Evolutionary conservation across 768 basidiomycete species (phyloP).

Genomic region (Tricholoma flavovirens): DNA sequence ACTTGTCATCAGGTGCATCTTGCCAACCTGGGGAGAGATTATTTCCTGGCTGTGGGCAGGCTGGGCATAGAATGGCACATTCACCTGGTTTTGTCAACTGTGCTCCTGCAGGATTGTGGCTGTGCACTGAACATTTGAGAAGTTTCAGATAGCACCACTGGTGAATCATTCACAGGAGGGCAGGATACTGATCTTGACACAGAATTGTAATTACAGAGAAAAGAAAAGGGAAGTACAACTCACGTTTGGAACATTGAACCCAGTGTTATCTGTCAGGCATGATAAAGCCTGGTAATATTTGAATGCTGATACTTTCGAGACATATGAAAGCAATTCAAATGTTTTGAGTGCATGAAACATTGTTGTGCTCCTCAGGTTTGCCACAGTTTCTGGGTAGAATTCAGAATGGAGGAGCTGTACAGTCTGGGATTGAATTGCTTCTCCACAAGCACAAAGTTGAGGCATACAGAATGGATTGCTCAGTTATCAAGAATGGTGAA

Average conservation of each 20-base stretch:
- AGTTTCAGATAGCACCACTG: slow-evolving; percentile 15
- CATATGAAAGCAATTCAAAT: slow-evolving; percentile 18
- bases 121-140: slow-evolving; percentile 15
- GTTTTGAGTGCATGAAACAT: slow-evolving; percentile 12
- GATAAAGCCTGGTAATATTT: slow-evolving; percentile 13
- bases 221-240: too few relatives aligned
- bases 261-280: slow-evolving; percentile 7
- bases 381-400: slow-evolving; percentile 16
- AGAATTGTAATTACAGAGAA: too few relatives aligned
- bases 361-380: too few relatives aligned
- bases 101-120: slow-evolving; percentile 9
- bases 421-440: slow-evolving; percentile 1
- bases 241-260: neutral
- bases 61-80: slow-evolving; percentile 20
- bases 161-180: slow-evolving; percentile 13
- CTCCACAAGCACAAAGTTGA: slow-evolving; percentile 18
- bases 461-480: slow-evolving; percentile 13
- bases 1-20: slow-evolving; percentile 5
- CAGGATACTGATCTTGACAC: slow-evolving; percentile 18
- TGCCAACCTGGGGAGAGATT: slow-evolving; percentile 20
- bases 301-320: slow-evolving; percentile 15
- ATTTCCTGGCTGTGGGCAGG: slow-evolving; percentile 20
- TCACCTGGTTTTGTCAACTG: slow-evolving; percentile 13
- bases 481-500: slow-evolving; percentile 26
- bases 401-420: slow-evolving; percentile 14